Evolutionary conservation across 2,329 filamentous ascomycete species (phyloP), one percentile per base, ranked within the genome.

Genomic region (Fusarium compactum): DNA sequence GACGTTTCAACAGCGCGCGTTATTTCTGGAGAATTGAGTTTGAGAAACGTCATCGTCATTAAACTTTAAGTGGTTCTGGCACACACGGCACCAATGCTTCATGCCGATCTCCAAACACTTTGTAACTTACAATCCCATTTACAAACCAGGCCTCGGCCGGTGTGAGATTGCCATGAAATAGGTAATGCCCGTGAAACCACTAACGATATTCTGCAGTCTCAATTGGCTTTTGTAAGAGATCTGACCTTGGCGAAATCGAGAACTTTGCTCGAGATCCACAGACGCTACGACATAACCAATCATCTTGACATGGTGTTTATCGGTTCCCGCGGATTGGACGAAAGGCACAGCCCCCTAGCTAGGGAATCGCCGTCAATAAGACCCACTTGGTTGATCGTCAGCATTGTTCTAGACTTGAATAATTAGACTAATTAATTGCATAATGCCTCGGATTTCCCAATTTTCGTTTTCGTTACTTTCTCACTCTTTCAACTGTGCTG

Each of bases 331-430:
- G 38, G 53, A 65, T 65, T 65, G 62, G 40, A 32, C 32, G 7
- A 4, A 40, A 12, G 6, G 27, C 27, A 29, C 15, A 15, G 34
- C 24, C 30, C 30, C 34, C 52, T 20, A 43, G 62, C 53, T 11
- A 52, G 45, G 62, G 61, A 65, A 65, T 65, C 62, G 53, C 62
- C 62, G 52, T 4, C 27, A n/a, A n/a, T 20, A 11, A 47, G 24
- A 41, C 61, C 61, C 62, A 64, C 62, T n/a, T 30, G 29, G 27
- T 29, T 32, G 44, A 44, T 51, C 29, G 9, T 44, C 46, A 63
- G 34, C 34, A 24, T 38, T n/a, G 34, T 34, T 43, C 50, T 53
- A 53, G 50, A 29, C 50, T 29, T 25, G 10, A 41, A 50, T 15
- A 4, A 40, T 25, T 18, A 55, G 29, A 47, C 44, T 57, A 38